Base-by-base conservation (phyloP, 345 rosid species). In the Citrus hindsii region DNA sequence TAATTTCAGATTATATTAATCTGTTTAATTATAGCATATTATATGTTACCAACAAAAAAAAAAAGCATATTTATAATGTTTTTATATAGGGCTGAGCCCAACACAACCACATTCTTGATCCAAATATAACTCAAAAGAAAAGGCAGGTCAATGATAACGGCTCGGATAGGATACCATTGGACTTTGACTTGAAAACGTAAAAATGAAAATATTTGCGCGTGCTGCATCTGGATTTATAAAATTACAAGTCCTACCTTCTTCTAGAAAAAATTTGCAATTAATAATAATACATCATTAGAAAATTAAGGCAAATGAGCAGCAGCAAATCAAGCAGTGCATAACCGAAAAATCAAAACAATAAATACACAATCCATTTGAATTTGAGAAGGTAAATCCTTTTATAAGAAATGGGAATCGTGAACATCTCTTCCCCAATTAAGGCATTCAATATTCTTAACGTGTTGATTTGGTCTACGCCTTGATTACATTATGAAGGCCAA, bases 371-470 rank as follows among this genome's bases (percentile, higher is more conserved):
- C 7, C 22, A 18, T 73, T 73, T 37, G 35, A 37, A 37, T 59
- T 73, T 14, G n/a, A 8, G 8, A 18, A 25, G n/a, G 37, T 27
- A 27, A 12, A 55, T 51, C 33, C 3, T 9, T 22, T 6, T 32
- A 10, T 27, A 21, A 22, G 24, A 32, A n/a, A 64, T 51, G 16
- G 48, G 48, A 30, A 68, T 24, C 3, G 22, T n/a, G 14, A 21
- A 12, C 25, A 19, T 38, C 35, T 65, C 74, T 55, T 70, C 28
- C 77, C 27, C 77, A 16, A 40, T 62, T 68, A 60, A 58, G 12
- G 35, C 30, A 48, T 56, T 42, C 74, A 46, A 77, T 30, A 64
- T 82, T 71, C 81, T 56, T 80, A 35, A 76, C 82, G 59, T 84
- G 51, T 14, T 51, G 24, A 32, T 37, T 62, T 71, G 74, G 68